These are phyloP conservation scores for Kodamaea anthophila DNA, from an alignment of 1,139 yeast species.

Conservation along the genomic window DNA sequence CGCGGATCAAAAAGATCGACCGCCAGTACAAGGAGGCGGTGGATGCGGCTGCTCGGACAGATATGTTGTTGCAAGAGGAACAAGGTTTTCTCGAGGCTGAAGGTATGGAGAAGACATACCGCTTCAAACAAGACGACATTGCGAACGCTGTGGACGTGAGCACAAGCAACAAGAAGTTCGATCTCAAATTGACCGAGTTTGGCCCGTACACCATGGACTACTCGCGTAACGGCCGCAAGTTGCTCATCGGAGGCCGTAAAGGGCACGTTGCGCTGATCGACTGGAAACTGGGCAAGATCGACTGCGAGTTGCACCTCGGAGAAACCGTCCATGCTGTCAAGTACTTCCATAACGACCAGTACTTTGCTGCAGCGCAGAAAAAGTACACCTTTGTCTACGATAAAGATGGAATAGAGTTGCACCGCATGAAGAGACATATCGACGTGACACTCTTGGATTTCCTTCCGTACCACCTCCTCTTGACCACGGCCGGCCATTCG, in stretches of 20 bases:
- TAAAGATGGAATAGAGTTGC: constrained; percentile 85
- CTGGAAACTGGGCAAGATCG: constrained; percentile 83
- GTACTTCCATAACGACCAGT: constrained; percentile 86
- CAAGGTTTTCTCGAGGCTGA: constrained; percentile 88
- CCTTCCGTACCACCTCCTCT: constrained; percentile 84
- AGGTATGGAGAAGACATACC: constrained; percentile 85
- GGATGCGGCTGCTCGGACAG: constrained; percentile 78
- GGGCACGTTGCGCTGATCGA: constrained; percentile 97
- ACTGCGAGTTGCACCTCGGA: constrained; percentile 75
- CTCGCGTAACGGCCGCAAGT: constrained; percentile 79
- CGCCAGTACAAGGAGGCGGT: constrained; percentile 73
- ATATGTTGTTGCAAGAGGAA: constrained; percentile 76
- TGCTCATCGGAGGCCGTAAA: constrained; percentile 79
- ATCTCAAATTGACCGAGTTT: constrained; percentile 63
- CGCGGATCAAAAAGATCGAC: constrained; percentile 63
- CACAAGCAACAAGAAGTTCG: constrained; percentile 71
- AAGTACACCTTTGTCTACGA: constrained; percentile 91
- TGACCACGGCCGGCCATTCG: constrained; percentile 83
- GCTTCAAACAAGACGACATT: constrained; percentile 78
- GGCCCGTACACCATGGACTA: constrained; percentile 87
- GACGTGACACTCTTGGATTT: constrained; percentile 82
- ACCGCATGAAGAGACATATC: constrained; percentile 82
- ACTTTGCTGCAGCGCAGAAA: constrained; percentile 94
- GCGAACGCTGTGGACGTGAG: constrained; percentile 69
- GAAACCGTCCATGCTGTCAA: constrained; percentile 91